Conservation (phyloP, 306 rosid genomes). For the Lathyrus tuberosus region DNA sequence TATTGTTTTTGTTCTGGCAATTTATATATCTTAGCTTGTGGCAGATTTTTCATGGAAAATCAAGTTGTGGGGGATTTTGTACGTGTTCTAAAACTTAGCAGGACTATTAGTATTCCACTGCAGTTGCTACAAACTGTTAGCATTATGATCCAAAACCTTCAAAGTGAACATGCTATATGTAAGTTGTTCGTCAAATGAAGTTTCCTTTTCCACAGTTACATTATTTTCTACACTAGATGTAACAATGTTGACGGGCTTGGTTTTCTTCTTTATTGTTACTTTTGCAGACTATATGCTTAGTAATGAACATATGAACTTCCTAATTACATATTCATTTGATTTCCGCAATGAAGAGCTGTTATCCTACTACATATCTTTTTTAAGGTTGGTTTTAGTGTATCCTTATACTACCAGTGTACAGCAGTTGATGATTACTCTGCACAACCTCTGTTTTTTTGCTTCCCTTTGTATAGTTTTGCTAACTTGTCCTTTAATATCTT, state of each 20-base stretch:
- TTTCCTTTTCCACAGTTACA: constrained; percentile 39
- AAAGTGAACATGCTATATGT: constrained; percentile 91
- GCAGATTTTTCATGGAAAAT: constrained; percentile 93
- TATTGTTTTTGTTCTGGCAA: constrained; percentile 29
- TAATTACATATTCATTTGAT: constrained; percentile 76
- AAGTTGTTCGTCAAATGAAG: constrained; percentile 49
- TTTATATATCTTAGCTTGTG: constrained; percentile 45
- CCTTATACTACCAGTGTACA: constrained; percentile 11
- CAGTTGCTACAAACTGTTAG: constrained; percentile 85
- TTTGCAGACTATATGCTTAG: constrained; percentile 85
- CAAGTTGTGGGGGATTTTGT: constrained; percentile 86
- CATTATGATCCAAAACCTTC: constrained; percentile 88
- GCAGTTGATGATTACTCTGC: constrained; percentile 32
- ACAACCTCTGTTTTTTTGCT: constrained; percentile 16
- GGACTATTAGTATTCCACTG: constrained; percentile 61
- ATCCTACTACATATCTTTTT: constrained; percentile 85
- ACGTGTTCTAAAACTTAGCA: constrained; percentile 70
- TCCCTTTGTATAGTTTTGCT: constrained; percentile 22
- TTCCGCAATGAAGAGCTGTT: constrained; percentile 74
- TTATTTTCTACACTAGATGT: constrained; percentile 29
- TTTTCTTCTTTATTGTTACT: constrained; percentile 16
- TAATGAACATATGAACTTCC: constrained; percentile 77
- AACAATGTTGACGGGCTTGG: constrained; percentile 11
- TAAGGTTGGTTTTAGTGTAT: constrained; percentile 62
- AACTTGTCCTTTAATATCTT: constrained; percentile 41